A percentile compares a stretch with the other conserved stretches of the same genome.
These are phyloP conservation scores for Agroathelia rolfsii DNA, from an alignment of 1,284 basidiomycete species.

Conservation along the genomic window DNA sequence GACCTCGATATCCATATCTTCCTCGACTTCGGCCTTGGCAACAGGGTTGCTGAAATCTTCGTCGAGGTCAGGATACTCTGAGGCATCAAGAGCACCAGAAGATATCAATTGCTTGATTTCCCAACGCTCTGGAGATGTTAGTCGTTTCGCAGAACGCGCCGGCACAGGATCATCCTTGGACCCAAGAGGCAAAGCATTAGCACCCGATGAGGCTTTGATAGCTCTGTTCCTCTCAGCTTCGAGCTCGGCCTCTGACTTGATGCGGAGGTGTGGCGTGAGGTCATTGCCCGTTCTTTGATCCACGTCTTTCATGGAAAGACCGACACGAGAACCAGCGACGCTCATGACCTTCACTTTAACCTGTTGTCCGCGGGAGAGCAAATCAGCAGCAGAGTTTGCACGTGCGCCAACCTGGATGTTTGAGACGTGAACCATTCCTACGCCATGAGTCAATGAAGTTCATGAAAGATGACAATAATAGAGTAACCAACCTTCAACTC, in stretches of 20 bases:
- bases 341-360: conserved; percentile 98
- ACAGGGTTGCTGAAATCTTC: conserved; percentile 78
- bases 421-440: conserved; percentile 94
- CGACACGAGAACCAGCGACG: conserved; percentile 70
- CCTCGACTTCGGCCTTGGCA: conserved; percentile 81
- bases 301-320: conserved; percentile 96
- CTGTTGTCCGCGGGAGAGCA: conserved; percentile 73
- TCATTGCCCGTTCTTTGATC: conserved; percentile 88
- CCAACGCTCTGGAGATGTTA: conserved; percentile 97
- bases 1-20: conserved; percentile 96
- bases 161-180: conserved; percentile 38
- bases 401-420: conserved; percentile 80
- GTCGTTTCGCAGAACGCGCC: conserved; percentile 74
- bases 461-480: conserved; percentile 3
- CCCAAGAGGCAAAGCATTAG: conserved; percentile 59
- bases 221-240: conserved; percentile 64
- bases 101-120: conserved; percentile 99
- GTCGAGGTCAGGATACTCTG: conserved; percentile 94
- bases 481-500: conserved; percentile 69
- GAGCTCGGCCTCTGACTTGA: conserved; percentile 88
- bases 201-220: conserved; percentile 53
- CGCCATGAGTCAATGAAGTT: conserved; percentile 9
- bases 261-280: conserved; percentile 85
- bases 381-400: conserved; percentile 80
- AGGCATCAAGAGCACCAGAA: conserved; percentile 84